Evolutionary conservation across 2,329 filamentous ascomycete species (phyloP), one percentile per base, ranked within the genome.

Genomic region (Alternaria gaisen): DNA sequence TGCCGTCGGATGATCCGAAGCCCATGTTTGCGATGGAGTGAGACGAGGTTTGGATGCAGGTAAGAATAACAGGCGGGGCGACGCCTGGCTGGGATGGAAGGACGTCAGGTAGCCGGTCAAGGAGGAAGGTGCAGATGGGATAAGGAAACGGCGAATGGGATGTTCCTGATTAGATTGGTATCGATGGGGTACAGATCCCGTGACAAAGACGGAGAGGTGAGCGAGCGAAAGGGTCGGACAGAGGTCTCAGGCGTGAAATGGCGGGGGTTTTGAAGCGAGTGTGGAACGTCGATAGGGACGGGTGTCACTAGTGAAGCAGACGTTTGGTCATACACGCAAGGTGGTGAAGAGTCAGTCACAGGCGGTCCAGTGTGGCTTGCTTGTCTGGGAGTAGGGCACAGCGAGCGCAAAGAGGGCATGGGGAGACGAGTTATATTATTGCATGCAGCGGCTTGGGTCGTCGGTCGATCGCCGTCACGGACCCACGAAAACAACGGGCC

Each of bases 291-390:
- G 65, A 64, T 60, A 58, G 65, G 58, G 64, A 71, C 62, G 66
- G 67, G 70, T 71, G 70, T 70, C 67, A 75, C 72, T 58, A 63
- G 66, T 72, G 72, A 70, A 68, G 66, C 69, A 72, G 63, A 67
- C 53, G n/a, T 24, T 11, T 30, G 28, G 50, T 51, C 53, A 60
- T 51, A 38, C 28, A 63, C 22, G 44, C 28, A 32, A 50, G 61
- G 64, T 56, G 53, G 63, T 56, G 14, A 51, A 47, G 63, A 60
- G 53, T 50, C 57, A 44, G 53, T 50, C 57, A 44, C 70, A 70
- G 68, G 70, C 72, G 72, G 69, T 69, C 66, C 46, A 53, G 64
- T 64, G 67, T 66, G 67, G 65, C 63, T 68, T 63, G 58, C 59
- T 55, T 50, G 47, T 30, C 10, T 30, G 51, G 51, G 42, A 56